Conservation (phyloP, 2,329 filamentous ascomycete species). For the Fusarium pilosicola region DNA sequence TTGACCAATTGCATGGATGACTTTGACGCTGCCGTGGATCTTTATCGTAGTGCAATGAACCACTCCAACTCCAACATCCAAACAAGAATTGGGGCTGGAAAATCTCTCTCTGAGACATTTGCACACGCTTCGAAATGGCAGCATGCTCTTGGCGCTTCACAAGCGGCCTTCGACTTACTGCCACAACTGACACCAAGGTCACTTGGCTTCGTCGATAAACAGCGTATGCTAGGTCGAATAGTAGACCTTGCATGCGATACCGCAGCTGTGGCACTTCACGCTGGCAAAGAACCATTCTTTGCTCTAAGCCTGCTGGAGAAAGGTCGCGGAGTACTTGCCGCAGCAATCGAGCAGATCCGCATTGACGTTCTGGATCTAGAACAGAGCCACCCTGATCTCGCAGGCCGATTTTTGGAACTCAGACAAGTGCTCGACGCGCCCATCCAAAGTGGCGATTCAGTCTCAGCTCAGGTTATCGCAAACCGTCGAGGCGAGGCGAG, state of each 20-base stretch:
- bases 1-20: neutral
- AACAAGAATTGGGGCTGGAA: neutral
- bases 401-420: neutral
- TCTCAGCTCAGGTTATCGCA: neutral
- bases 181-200: neutral
- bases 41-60: accelerated
- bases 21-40: neutral
- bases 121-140: neutral
- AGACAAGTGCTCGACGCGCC: neutral
- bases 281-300: neutral
- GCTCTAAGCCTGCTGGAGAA: neutral
- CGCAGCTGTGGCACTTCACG: neutral
- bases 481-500: neutral
- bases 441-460: accelerated
- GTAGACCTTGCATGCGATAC: neutral
- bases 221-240: neutral
- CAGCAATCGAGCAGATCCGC: neutral
- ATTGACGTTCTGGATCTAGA: neutral
- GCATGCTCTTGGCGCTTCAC: neutral
- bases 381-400: accelerated
- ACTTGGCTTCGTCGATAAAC: neutral
- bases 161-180: neutral
- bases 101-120: neutral
- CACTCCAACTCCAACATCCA: neutral
- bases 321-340: neutral